Percentiles rank a stretch among this genome's conserved stretches.
phyloP scores from a whole-genome alignment of 73 alveolate species.

The Stentor coeruleus region DNA sequence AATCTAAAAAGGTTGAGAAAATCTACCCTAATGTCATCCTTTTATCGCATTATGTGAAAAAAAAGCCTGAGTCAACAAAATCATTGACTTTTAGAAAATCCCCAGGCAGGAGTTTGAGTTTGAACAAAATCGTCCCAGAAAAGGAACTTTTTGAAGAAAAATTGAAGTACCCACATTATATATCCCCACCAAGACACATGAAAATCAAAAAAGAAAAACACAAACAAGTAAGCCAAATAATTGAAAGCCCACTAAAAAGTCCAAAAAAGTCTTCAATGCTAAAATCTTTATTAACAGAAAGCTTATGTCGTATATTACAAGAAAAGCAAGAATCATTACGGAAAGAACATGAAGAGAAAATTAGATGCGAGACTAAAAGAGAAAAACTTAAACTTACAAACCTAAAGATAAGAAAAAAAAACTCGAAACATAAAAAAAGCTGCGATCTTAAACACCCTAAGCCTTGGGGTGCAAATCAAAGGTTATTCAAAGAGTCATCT shows the following conservation, averaged over 20 bases:
- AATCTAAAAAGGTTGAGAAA: background rate
- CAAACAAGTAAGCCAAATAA: background rate
- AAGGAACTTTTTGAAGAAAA: background rate
- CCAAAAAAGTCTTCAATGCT: background rate
- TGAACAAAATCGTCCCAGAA: background rate
- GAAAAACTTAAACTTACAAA: too few relatives aligned
- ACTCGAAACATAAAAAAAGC: background rate
- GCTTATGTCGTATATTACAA: too few relatives aligned
- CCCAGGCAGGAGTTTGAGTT: background rate
- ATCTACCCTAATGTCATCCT: background rate
- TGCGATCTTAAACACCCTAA: background rate
- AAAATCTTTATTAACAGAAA: too few relatives aligned
- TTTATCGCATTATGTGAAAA: background rate
- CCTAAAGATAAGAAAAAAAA: too few relatives aligned
- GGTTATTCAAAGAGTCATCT: too few relatives aligned
- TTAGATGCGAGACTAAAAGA: too few relatives aligned
- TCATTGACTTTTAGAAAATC: background rate
- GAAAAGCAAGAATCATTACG: too few relatives aligned
- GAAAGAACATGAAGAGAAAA: too few relatives aligned
- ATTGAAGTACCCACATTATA: background rate
- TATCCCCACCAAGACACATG: background rate
- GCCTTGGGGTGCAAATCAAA: too few relatives aligned
- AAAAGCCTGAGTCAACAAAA: background rate
- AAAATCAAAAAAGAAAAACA: background rate
- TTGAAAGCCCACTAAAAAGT: background rate